Evolutionary conservation across 2,329 filamentous ascomycete species (phyloP).

Genomic region (Aspergillus pseudotamarii): DNA sequence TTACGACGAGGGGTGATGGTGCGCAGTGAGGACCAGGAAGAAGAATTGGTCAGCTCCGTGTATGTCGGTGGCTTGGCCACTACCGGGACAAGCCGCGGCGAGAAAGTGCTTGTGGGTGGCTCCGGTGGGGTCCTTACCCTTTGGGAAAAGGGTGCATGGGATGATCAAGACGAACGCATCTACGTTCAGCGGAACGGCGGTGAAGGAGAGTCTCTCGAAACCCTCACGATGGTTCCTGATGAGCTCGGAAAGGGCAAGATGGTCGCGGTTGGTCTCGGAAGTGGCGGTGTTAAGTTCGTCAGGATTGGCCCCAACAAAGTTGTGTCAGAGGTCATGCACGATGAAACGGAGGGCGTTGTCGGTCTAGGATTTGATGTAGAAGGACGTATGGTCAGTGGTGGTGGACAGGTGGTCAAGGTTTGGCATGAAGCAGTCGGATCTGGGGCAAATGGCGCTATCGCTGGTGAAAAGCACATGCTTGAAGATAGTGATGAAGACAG

Average conservation of each 20-base stretch:
- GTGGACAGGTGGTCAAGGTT: conserved; percentile 82
- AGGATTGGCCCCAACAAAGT: conserved; percentile 74
- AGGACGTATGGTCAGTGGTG: conserved; percentile 85
- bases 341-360: conserved; percentile 84
- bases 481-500: conserved; percentile 49
- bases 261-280: conserved; percentile 77
- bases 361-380: conserved; percentile 81
- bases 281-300: conserved; percentile 77
- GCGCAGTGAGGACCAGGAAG: conserved; percentile 91
- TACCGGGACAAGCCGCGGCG: conserved; percentile 67
- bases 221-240: conserved; percentile 72
- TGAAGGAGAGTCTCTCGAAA: conserved; percentile 78
- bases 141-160: conserved; percentile 94
- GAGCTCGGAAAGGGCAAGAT: conserved; percentile 65
- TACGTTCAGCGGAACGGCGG: conserved; percentile 66
- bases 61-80: conserved; percentile 77
- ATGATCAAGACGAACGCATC: conserved; percentile 89
- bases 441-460: conserved; percentile 47
- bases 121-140: conserved; percentile 81
- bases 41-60: conserved; percentile 81
- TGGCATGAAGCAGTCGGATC: conserved; percentile 74
- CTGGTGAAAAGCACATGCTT: conserved; percentile 36
- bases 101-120: conserved; percentile 76
- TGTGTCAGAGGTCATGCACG: conserved; percentile 69
- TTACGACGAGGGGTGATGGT: conserved; percentile 82